Conservation (phyloP, 2,329 filamentous ascomycete species). For the Fusarium torreyae region DNA sequence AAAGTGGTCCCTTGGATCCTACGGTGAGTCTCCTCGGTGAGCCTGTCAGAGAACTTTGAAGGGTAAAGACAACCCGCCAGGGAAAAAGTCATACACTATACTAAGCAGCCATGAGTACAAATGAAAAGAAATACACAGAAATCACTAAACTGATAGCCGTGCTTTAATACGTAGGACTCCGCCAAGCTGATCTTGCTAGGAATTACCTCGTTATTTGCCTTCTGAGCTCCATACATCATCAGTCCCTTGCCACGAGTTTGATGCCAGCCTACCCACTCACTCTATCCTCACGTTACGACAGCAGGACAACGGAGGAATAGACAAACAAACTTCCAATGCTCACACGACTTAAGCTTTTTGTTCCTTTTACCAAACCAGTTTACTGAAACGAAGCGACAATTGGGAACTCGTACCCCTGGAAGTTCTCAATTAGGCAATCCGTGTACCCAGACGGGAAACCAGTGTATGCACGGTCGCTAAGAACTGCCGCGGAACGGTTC, state of each 20-base stretch:
- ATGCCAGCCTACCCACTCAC: too few species aligned
- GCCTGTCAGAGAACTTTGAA: background rate
- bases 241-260: too few species aligned
- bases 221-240: too few species aligned
- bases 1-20: background rate
- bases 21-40: too few species aligned
- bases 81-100: background rate
- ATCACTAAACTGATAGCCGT: too few species aligned
- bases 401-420: background rate
- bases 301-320: background rate
- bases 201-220: too few species aligned
- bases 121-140: too few species aligned
- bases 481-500: slow-evolving; percentile 8
- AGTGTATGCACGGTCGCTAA: slow-evolving; percentile 45
- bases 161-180: too few species aligned
- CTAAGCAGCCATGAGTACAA: background rate
- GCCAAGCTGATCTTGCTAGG: too few species aligned
- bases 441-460: slow-evolving; percentile 46
- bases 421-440: slow-evolving; percentile 41
- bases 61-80: background rate
- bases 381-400: slow-evolving; percentile 8
- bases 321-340: background rate
- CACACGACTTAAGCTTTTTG: background rate
- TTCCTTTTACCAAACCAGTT: background rate
- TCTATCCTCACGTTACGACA: too few species aligned